phyloP scores from a whole-genome alignment of 176 grass and related monocot species.

The Aechmea fasciata region DNA sequence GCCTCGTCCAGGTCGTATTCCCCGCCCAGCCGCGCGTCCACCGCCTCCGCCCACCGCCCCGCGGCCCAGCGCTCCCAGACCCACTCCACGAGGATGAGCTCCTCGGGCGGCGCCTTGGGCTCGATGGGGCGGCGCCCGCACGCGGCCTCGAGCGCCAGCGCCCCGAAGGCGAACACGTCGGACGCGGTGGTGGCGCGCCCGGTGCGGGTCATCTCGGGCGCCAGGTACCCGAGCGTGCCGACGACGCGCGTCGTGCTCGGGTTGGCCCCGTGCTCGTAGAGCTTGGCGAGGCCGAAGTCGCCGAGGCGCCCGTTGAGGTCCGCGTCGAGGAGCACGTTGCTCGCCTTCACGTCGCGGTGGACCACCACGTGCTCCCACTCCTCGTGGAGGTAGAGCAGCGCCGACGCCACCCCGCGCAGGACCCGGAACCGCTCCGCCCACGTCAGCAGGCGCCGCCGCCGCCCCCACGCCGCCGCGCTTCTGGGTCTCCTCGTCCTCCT shows the following conservation, averaged over 20 bases:
- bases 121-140: slow-evolving; percentile 62
- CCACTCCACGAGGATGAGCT: slow-evolving; percentile 63
- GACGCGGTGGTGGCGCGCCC: slow-evolving; percentile 46
- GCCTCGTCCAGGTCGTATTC: slow-evolving; percentile 36
- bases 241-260: slow-evolving; percentile 71
- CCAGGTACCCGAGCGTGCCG: slow-evolving; percentile 74
- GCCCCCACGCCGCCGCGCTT: not conserved
- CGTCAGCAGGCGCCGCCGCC: slow-evolving; percentile 18
- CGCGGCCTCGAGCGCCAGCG: slow-evolving; percentile 61
- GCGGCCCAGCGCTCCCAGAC: slow-evolving; percentile 56
- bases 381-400: slow-evolving; percentile 84
- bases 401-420: slow-evolving; percentile 56
- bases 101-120: slow-evolving; percentile 39
- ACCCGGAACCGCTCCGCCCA: slow-evolving; percentile 33
- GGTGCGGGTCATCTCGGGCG: slow-evolving; percentile 65
- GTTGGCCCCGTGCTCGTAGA: slow-evolving; percentile 71
- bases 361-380: slow-evolving; percentile 78
- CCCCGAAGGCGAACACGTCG: slow-evolving; percentile 82
- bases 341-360: slow-evolving; percentile 83
- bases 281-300: slow-evolving; percentile 79
- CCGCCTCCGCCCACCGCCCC: slow-evolving; percentile 33
- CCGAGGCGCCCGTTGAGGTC: slow-evolving; percentile 60
- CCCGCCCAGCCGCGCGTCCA: slow-evolving; percentile 46
- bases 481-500: not conserved
- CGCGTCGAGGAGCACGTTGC: slow-evolving; percentile 64